Base-by-base conservation (phyloP, 1,284 basidiomycete genomes). In the Sparassis latifolia region DNA sequence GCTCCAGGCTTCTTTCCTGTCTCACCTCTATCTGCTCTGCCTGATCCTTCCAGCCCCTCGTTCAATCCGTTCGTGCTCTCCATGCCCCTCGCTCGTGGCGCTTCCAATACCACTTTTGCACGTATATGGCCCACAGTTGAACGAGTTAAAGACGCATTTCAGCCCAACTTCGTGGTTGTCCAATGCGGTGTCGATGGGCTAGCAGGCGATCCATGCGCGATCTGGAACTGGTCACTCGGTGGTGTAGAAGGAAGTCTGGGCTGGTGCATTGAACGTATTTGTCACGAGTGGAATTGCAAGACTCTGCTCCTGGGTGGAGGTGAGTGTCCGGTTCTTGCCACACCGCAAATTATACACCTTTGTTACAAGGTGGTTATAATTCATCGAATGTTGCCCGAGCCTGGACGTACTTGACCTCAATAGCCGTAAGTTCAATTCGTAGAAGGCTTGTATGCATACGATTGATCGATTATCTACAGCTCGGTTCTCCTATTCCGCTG, bases 111-210 rank as follows among this genome's bases (percentile, higher is more conserved):
- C 5, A 89, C 88, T 0, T 86, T 89, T 59, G 62, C 65, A 0
- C 70, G 77, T 0, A 69, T 90, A 20, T 93, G 86, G 83, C 61
- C 67, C 0, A 64, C 72, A 44, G 71, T 94, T 4, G 82, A 92
- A 58, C 68, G 66, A 1, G 69, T 94, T 12, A 77, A 70, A 46
- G 69, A 74, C 5, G 76, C 78, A 0, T 95, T 88, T 66, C 58
- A 70, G 1, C 93, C 94, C 0, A 86, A 94, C 56, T 89, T 80
- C 57, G 67, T 93, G 2, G 78, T 96, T 0, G 63, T 97, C 0
- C 92, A 97, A 62, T 91, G 92, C 52, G 94, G 94, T 2, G 80
- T 82, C 0, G 94, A 97, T 56, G 92, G 85, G 0, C 74, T 97
- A 1, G 84, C 90, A 0, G 89, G 86, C 0, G 94, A 97, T 66